Conservation (phyloP, 345 rosid genomes). For the Physaria fendleri region DNA sequence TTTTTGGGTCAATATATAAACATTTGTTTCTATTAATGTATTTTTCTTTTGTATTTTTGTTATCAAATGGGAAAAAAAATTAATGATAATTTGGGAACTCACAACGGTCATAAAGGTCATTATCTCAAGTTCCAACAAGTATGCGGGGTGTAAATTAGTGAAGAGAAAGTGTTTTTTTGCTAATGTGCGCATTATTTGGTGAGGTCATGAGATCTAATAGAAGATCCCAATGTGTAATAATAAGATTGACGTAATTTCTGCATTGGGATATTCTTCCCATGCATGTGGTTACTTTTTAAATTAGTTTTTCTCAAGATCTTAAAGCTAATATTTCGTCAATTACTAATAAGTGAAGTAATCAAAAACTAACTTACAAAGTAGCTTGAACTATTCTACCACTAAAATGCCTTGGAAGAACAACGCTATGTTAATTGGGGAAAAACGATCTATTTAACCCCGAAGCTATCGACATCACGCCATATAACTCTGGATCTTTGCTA, state of each 20-base stretch:
- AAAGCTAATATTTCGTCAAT: conserved; percentile 12
- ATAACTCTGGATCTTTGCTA: too few species aligned
- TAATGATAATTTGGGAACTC: conserved; percentile 9
- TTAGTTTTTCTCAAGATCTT: not conserved
- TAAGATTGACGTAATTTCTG: conserved; percentile 30
- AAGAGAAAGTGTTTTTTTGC: too few species aligned
- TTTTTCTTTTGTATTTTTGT: not conserved
- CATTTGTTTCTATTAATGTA: too few species aligned
- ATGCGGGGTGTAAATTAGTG: conserved; percentile 28
- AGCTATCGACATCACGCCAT: too few species aligned
- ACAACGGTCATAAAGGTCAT: conserved; percentile 31
- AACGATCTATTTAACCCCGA: too few species aligned
- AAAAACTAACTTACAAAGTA: too few species aligned
- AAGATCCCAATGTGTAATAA: conserved; percentile 41
- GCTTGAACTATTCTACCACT: not conserved
- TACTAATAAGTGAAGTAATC: not conserved
- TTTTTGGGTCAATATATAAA: not conserved
- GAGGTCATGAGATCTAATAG: conserved; percentile 20
- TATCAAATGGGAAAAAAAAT: not conserved
- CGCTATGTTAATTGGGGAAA: too few species aligned
- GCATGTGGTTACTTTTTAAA: conserved; percentile 5
- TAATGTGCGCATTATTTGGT: not conserved
- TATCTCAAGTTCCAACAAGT: conserved; percentile 23
- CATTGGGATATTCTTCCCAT: conserved; percentile 9
- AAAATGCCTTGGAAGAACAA: too few species aligned